Conservation (phyloP, 2,329 filamentous ascomycete species). For the Sporothrix protearum region DNA sequence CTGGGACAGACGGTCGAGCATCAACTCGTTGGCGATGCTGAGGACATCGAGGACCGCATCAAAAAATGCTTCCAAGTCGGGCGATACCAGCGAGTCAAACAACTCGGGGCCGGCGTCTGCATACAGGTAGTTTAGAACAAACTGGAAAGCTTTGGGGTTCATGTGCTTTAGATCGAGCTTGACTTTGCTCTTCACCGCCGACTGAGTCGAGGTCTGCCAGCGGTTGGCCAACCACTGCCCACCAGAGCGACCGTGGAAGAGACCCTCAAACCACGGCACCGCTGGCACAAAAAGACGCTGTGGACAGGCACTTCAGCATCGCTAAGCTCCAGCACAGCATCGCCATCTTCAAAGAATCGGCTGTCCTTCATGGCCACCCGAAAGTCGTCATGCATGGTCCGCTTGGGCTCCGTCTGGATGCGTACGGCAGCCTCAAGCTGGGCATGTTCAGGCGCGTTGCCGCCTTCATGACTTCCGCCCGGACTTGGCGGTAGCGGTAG, state of each 20-base stretch:
- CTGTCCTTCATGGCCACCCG: slow-evolving; percentile 63
- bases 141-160: slow-evolving; percentile 65
- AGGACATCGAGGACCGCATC: slow-evolving; percentile 90
- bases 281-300: slow-evolving; percentile 71
- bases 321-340: slow-evolving; percentile 74
- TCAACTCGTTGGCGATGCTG: slow-evolving; percentile 85
- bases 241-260: slow-evolving; percentile 83
- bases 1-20: slow-evolving; percentile 87
- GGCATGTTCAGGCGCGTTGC: slow-evolving; percentile 61
- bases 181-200: slow-evolving; percentile 44
- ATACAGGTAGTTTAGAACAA: slow-evolving; percentile 79
- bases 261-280: slow-evolving; percentile 86
- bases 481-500: slow-evolving; percentile 72
- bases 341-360: slow-evolving; percentile 72
- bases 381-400: slow-evolving; percentile 66
- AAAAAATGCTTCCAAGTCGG: slow-evolving; percentile 76
- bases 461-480: slow-evolving; percentile 76
- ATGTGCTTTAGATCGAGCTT: slow-evolving; percentile 82
- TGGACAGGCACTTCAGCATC: slow-evolving; percentile 71
- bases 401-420: slow-evolving; percentile 64
- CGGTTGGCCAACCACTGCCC: slow-evolving; percentile 79
- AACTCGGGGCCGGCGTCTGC: slow-evolving; percentile 75
- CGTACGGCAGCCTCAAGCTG: slow-evolving; percentile 74
- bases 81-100: slow-evolving; percentile 70
- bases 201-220: slow-evolving; percentile 42